These are phyloP conservation scores for Strobilomyces echinocephalus DNA, from an alignment of 768 basidiomycete genomes.

Conservation along the genomic window DNA sequence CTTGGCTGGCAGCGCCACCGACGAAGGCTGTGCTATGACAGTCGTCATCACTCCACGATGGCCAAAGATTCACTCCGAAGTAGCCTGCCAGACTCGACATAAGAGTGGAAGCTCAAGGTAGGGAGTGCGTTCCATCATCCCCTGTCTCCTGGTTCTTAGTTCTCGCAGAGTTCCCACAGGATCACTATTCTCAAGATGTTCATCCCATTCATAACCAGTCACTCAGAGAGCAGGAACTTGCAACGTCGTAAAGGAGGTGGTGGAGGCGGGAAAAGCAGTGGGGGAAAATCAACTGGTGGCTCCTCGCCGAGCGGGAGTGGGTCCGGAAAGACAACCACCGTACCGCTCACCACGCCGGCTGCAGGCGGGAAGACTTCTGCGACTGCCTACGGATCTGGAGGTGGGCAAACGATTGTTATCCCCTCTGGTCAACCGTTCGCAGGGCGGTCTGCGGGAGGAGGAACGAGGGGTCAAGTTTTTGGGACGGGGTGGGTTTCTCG, in stretches of 20 bases:
- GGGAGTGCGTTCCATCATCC: background rate
- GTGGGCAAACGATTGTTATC: conserved; percentile 32
- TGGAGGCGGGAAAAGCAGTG: conserved; percentile 16
- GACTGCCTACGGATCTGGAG: conserved; percentile 32
- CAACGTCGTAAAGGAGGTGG: conserved; percentile 33
- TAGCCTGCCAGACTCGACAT: no score
- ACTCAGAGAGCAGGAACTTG: conserved; percentile 1
- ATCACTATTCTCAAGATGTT: conserved; percentile 9
- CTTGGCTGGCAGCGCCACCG: no score
- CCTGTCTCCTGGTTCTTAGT: background rate
- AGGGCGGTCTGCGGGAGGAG: conserved; percentile 51
- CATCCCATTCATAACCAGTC: conserved; percentile 16
- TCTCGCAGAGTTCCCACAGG: background rate
- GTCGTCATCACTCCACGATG: no score
- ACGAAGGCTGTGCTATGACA: no score
- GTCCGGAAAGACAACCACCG: conserved; percentile 8
- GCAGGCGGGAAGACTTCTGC: conserved; percentile 24
- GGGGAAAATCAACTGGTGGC: conserved; percentile 10
- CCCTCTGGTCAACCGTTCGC: conserved; percentile 42
- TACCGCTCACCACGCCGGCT: conserved; percentile 19
- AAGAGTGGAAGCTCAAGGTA: no score
- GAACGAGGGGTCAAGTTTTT: conserved; percentile 39
- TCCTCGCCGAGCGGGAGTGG: conserved; percentile 6
- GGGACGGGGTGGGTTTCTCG: conserved; percentile 38
- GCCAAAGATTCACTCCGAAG: no score